Base-by-base conservation (phyloP, 2,329 filamentous ascomycete genomes). In the Colletotrichum theobromicola region DNA sequence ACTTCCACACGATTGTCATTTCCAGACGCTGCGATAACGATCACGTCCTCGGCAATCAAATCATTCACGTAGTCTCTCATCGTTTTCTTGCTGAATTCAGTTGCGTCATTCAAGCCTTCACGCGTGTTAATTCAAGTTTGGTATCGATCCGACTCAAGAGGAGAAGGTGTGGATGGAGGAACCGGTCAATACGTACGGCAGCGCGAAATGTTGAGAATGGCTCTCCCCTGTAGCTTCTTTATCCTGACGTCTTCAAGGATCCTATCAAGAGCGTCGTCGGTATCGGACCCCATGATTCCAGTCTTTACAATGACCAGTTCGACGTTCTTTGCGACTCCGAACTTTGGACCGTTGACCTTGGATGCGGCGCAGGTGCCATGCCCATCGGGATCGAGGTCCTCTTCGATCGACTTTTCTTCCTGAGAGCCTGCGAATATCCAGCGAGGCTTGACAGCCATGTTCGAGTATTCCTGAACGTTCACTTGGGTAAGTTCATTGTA, bases 281-380 rank as follows among this genome's bases (percentile, higher is more conserved):
- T 67, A 21, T 67, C 64, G n/a, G 16, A 16, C 2, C 2, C 12
- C 12, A 5, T 3, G 6, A 1, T 26, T n/a, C 21, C 4, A 2
- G 64, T n/a, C 7, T 67, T 67, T 6, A 67, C 64, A 5, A 67
- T 4, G 15, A 67, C 64, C 15, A 67, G 4, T 15, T 28, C 37
- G 21, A 21, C 64, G 1, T 67, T 2, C 50, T 67, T 67, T 7
- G 64, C 64, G 4, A 57, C 50, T 37, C 64, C 64, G 7, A 37
- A 67, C n/a, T 37, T 67, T 15, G 50, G 64, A 7, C 64, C 64
- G 30, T 67, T 67, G 2, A 67, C 28, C 50, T 58, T 67, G 2
- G 64, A 67, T 18, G 21, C 64, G 15, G n/a, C 64, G 28, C 50
- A 67, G 5, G 24, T 58, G 42, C 64, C 50, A 21, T 57, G 50